Evolutionary conservation across 2,329 filamentous ascomycete species (phyloP), one percentile per base, ranked within the genome.

Genomic region (Periconia digitata): DNA sequence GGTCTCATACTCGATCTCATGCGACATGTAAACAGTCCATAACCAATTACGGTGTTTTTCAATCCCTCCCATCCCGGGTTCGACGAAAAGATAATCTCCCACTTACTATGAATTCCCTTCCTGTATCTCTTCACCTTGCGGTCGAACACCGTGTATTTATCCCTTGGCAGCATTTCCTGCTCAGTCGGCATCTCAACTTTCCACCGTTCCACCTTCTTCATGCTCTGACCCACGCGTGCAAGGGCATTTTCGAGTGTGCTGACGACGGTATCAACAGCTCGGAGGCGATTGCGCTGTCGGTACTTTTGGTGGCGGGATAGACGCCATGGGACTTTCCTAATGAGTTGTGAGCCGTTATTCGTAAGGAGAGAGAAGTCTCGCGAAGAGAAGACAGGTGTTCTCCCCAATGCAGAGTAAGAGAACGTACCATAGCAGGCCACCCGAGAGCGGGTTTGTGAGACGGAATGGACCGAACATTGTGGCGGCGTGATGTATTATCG

Each of bases 121-220:
- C 94, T 82, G 73, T 97, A 99, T 63, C 84, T 86, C 84, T 92
- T 95, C 72, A 89, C 91, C 75, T 97, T 96, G 63, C 92, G 86
- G 74, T 96, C 92, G 74, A 97, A 99, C 66, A 99, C 87, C 22
- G 90, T 96, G 77, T 99, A 99, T 77, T 99, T 99, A 77, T 99
- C 94, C 74, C 84, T 87, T 40, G 94, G 87, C 71, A 95, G 71
- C 94, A 99, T 99, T 79, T 97, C 91, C 66, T 85, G 82, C 80
- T 99, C 94, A 21, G 85, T 88, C 18, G 94, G 94, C 94, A 99
- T 99, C 74, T 96, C 90, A 32, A 81, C 80, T 79, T 94, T 96
- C 94, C 94, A 99, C 67, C 86, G 78, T 72, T 95, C 87, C 50
- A 99, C 79, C 45, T 89, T 81, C 75, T 90, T 90, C 46, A 82